Base-by-base conservation (phyloP, 2,329 filamentous ascomycete species). In the Atkinsonella hypoxylon region DNA sequence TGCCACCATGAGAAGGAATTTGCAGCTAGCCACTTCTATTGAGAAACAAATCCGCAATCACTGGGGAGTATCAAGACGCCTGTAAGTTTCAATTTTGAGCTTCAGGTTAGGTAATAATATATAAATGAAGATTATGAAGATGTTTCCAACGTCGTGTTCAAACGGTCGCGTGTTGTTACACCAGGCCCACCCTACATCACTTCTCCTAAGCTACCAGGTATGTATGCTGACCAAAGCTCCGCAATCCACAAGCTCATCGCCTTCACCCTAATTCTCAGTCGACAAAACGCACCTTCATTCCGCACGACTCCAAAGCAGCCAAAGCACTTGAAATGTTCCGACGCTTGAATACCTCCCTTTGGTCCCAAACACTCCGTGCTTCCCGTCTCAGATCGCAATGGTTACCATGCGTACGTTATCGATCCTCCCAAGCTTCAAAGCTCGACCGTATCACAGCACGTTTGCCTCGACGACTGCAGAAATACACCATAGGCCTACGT, bases 401-500 rank as follows among this genome's bases (percentile, higher is more conserved):
- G 39, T 53, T 45, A 26, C 52, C 48, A 8, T 36, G 36, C 42
- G 39, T 51, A 45, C 62, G 58, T 34, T 38, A 55, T 42, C 50
- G 61, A 48, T 62, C 64, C n/a, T 58, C 63, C n/a, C 56, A 62
- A 45, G 48, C 53, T 2, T 58, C 67, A 22, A 70, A 70, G 20
- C 64, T 72, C 51, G 66, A 72, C 51, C 68, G 67, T 40, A 66
- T 81, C 60, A 70, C 78, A 20, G 54, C 68, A 32, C 74, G 74
- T 54, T 75, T 87, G 8, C 89, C 88, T 2, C 69, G 62, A 4
- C 83, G 81, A 54, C 74, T 94, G 12, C 85, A 79, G 51, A 75
- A 72, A 48, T 87, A 89, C 69, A 83, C 87, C 0, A 67, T 71
- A 1, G 80, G 81, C 0, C 78, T 98, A 3, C 79, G 83, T 51